Conservation (phyloP, 2,329 filamentous ascomycete species). For the Chaetoscypha palmicola region DNA sequence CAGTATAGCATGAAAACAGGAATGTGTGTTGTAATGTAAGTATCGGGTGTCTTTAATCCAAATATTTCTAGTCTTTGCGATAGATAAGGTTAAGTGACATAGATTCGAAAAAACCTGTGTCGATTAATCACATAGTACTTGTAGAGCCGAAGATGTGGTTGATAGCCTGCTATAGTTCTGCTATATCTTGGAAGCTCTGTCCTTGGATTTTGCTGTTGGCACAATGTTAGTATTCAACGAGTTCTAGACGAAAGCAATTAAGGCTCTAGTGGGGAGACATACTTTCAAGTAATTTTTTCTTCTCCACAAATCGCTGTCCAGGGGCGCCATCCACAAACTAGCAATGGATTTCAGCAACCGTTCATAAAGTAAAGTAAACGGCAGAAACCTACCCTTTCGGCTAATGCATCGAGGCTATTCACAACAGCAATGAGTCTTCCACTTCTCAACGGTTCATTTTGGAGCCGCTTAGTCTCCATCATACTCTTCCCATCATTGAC, state of each 20-base stretch:
- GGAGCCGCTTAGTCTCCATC: slow-evolving; percentile 44
- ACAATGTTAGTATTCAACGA: slow-evolving; percentile 1
- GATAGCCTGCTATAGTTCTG: too few relatives aligned
- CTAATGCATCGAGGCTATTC: slow-evolving; percentile 41
- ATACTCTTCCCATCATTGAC: slow-evolving; percentile 45
- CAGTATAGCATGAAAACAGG: too few relatives aligned
- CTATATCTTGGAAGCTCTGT: slow-evolving; percentile 20
- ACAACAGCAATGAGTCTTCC: slow-evolving; percentile 39
- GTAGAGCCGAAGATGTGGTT: too few relatives aligned
- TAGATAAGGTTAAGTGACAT: too few relatives aligned
- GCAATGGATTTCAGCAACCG: not conserved
- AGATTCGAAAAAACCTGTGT: too few relatives aligned
- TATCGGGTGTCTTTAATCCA: too few relatives aligned
- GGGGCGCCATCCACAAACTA: slow-evolving; percentile 41
- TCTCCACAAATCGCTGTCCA: slow-evolving; percentile 37
- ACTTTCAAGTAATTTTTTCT: slow-evolving; percentile 31
- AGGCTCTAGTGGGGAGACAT: slow-evolving; percentile 7
- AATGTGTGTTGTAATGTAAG: too few relatives aligned
- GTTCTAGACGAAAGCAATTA: too few relatives aligned
- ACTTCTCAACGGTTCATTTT: slow-evolving; percentile 39
- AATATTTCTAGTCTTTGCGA: too few relatives aligned
- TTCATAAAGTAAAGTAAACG: not conserved
- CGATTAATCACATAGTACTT: too few relatives aligned
- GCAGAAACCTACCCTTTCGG: slow-evolving; percentile 31
- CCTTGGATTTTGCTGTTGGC: slow-evolving; percentile 20